phyloP scores from a whole-genome alignment of 129 eudicot species.

The Kitagawia praeruptora region DNA sequence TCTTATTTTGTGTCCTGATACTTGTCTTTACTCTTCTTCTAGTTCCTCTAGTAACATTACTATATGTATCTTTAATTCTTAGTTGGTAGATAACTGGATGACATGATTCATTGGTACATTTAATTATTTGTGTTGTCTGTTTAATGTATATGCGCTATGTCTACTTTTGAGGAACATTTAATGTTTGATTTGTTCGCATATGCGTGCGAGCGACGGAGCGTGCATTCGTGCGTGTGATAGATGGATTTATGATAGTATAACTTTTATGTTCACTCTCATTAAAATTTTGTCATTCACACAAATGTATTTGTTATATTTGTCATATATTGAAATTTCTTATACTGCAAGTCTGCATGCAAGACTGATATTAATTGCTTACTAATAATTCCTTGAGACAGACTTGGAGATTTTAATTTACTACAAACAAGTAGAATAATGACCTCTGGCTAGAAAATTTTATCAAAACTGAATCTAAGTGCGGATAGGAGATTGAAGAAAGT shows the following conservation, averaged over 20 bases:
- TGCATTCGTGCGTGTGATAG: not conserved
- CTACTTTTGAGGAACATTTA: not conserved
- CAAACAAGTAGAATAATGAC: not conserved
- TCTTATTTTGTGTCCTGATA: conserved; percentile 3
- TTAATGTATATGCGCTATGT: not conserved
- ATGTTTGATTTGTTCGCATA: not conserved
- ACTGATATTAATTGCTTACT: not conserved
- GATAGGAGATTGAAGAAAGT: not conserved
- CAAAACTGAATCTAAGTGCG: not conserved
- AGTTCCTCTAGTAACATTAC: not conserved
- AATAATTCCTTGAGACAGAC: not conserved
- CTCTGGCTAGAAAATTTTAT: not conserved
- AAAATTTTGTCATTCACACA: not conserved
- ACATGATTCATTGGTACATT: not conserved
- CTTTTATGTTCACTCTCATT: not conserved
- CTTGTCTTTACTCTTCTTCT: not conserved
- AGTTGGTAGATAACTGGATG: conserved; percentile 8
- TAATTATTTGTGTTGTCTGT: not conserved
- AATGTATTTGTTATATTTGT: not conserved
- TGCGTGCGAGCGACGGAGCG: not conserved
- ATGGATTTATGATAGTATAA: not conserved
- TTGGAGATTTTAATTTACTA: not conserved
- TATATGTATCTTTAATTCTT: not conserved
- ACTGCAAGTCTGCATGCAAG: not conserved
- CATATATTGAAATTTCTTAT: not conserved